Base-by-base conservation (phyloP, 768 basidiomycete genomes). In the Cyathus striatus region DNA sequence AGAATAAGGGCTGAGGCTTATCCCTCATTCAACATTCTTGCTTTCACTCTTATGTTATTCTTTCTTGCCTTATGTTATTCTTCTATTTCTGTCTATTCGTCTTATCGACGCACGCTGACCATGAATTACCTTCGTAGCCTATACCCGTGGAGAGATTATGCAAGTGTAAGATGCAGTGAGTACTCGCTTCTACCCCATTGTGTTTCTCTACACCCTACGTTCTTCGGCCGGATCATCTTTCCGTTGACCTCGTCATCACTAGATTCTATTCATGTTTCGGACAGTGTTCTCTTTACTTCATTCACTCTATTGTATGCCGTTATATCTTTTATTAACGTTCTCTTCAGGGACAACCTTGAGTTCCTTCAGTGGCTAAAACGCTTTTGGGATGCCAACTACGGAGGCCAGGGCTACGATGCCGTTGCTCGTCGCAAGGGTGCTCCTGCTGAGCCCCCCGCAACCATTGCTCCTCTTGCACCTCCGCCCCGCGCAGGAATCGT, bases 121-220 rank as follows among this genome's bases (percentile, higher is more conserved):
- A n/a, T n/a, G n/a, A n/a, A n/a, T n/a, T n/a, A n/a, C n/a, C n/a
- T n/a, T n/a, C n/a, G n/a, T n/a, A 96, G 91, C 94, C 94, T 21
- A 93, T 99, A 61, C 89, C 78, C 5, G 86, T 99, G n/a, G 95
- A 98, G 54, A 85, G 76, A 55, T 81, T 99, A 26, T 81, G 90
- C 38, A 94, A 94, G 67, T 99, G 96, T 72, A 98, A 97, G 72
- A 98, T 98, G 94, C 95, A 97, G 86, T 89, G 68, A 61, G 88
- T 83, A 27, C 22, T 45, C 21, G 23, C 18, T 17, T 30, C 17
- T n/a, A 20, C 26, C 10, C 13, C 27, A n/a, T n/a, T n/a, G 32
- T 49, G 20, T 13, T 17, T 49, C 27, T 6, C 1, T 5, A 10
- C 32, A 34, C 34, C 22, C 9, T 35, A 23, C 16, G 27, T 33